Base-by-base conservation (phyloP, 768 basidiomycete species). In the Boletus fagicola region DNA sequence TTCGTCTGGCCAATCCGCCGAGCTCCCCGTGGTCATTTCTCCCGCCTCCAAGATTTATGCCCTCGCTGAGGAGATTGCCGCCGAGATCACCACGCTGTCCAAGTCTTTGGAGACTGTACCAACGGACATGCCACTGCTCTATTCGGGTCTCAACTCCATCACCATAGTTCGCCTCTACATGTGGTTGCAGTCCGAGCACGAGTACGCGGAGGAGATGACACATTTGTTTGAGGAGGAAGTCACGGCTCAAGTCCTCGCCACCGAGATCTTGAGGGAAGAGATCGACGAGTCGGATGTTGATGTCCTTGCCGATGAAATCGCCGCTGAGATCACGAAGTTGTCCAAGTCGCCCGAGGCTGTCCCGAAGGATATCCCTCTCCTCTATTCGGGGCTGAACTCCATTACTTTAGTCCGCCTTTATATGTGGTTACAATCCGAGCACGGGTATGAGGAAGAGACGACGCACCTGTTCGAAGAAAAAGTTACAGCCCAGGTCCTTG, bases 181-280 rank as follows among this genome's bases (percentile, higher is more conserved):
- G 63, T 74, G 72, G 73, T 57, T 74, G 55, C 73, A 71, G 57
- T 72, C 67, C 26, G 68, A 67, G 28, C 57, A 66, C 51, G 70
- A 74, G 50, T 73, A 69, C 45, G 62, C 56, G 13, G 71, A 67
- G 24, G 67, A 69, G 51, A 63, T 71, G 64, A 43, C 62, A 38
- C 64, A 67, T 44, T 56, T 74, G 9, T 68, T 74, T 36, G 68
- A 72, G 26, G 70, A 70, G 39, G 70, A 72, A 24, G 51, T 70
- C 42, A 69, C 73, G 7, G 60, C 71, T 43, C 48, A 63, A 18
- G 60, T 58, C 28, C 65, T 74, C 4, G 73, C 73, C n/a, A 36
- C 57, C 40, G 70, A 73, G 39, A 73, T 74, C 44, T 24, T 67
- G 35, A 42, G 49, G 28, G 68, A 62, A 12, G 68, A 60, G 30